A percentile compares a stretch with the other conserved stretches of the same genome.
Evolutionary conservation across 164 flowering plant species (phyloP).

Genomic region (Vitis rotundifolia): DNA sequence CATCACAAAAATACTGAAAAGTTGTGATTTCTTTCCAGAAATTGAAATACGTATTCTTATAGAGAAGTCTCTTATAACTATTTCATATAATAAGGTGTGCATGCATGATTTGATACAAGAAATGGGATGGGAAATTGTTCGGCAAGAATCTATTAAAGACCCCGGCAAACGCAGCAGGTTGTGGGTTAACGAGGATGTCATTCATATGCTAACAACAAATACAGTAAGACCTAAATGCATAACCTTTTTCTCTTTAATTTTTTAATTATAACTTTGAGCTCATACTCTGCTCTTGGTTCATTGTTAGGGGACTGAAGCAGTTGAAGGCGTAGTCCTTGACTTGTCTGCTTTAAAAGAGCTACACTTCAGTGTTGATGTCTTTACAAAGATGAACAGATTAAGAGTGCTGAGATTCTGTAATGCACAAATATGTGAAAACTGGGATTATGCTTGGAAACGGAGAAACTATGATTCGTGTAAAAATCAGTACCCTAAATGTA

Average conservation of each 20-base stretch:
- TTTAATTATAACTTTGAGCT: not conserved
- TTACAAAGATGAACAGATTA: constrained; percentile 11
- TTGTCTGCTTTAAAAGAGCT: not conserved
- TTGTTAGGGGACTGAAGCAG: constrained; percentile 15
- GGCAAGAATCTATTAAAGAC: constrained; percentile 5
- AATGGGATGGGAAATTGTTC: constrained; percentile 27
- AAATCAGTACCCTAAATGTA: not conserved
- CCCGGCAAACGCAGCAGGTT: constrained; percentile 29
- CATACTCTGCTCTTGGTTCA: not conserved
- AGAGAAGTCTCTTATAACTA: constrained; percentile 19
- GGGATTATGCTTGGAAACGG: no score
- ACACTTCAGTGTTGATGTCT: not conserved
- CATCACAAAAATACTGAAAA: constrained; percentile 1
- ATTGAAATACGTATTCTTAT: constrained; percentile 16
- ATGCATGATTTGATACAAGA: constrained; percentile 33
- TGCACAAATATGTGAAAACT: not conserved
- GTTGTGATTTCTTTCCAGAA: constrained; percentile 12
- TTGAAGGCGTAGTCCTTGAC: constrained; percentile 18
- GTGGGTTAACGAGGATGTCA: constrained; percentile 19
- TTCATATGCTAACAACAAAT: constrained; percentile 3
- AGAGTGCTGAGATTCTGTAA: constrained; percentile 11
- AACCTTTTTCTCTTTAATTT: not conserved
- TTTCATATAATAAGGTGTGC: not conserved
- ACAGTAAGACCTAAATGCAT: constrained; percentile 5
- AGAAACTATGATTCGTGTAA: no score